Base-by-base conservation (phyloP, 352 stramenopile genomes). In the Globisporangium canariense region DNA sequence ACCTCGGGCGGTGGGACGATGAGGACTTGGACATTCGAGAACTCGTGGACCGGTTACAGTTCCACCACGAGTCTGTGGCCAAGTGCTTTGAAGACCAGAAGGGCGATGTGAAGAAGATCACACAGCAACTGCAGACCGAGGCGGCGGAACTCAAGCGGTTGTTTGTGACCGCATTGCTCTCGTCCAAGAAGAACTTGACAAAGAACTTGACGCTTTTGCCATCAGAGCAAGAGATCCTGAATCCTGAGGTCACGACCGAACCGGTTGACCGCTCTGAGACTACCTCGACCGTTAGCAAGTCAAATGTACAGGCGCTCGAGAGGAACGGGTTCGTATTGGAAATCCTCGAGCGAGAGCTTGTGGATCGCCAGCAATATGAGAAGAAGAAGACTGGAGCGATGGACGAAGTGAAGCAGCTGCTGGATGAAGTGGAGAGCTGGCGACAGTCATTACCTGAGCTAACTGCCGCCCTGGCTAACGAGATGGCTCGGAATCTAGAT, bases 51-150 rank as follows among this genome's bases (percentile, higher is more conserved):
- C 75, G 83, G 22, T 58, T 94, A 45, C 83, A 93, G 58, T 86
- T 83, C 45, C 83, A 94, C 53, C 86, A 94, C 62, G 86, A 94
- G 56, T 74, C 76, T 3, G 82, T 91, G 25, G 70, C 80, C 7
- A 92, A 91, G 61, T 81, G 64, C 36, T 92, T 93, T 30, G 78
- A 91, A 32, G 76, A 91, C 32, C 83, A 92, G 47, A 86, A 89
- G 52, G 77, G 77, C 0, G 82, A 90, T 57, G 73, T 85, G 9
- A 76, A 79, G 18, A 77, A 83, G 45, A 55, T 90, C 30, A 65
- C 90, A 18, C 72, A 93, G 58, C 77, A 87, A 40, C 46, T 94
- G n/a, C 83, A 92, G 57, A 64, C 70, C 1, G 86, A 94, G 52
- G 76, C 79, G 0, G 69, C 67, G 4, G 82, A 94, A 58, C 64